Percentiles rank a stretch among this genome's conserved stretches.
Evolutionary conservation across 2,329 filamentous ascomycete genomes (phyloP).

Genomic region (Penicillium sp.): DNA sequence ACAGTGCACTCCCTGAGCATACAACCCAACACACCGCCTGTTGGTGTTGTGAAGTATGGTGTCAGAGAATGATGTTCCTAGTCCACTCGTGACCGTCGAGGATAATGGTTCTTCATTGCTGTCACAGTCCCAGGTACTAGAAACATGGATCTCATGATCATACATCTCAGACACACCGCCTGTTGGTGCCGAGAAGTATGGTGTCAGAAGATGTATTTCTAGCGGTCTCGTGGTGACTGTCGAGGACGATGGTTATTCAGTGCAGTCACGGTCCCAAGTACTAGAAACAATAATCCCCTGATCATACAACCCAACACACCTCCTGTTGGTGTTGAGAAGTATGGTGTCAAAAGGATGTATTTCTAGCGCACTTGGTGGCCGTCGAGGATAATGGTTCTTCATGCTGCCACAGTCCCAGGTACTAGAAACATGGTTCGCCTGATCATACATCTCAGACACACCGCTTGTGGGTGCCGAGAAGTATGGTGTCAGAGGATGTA

Average conservation of each 20-base stretch:
- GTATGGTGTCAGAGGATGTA: not conserved
- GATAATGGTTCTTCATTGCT: not conserved
- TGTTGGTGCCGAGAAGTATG: not conserved
- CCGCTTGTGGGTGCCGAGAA: not conserved
- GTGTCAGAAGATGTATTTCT: not conserved
- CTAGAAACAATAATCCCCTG: not conserved
- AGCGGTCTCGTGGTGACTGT: not conserved
- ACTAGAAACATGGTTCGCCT: not conserved
- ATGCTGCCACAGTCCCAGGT: not conserved
- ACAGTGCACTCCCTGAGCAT: not conserved
- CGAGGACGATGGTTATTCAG: not conserved
- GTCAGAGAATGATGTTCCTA: not conserved
- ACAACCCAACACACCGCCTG: not conserved
- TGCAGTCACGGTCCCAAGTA: not conserved
- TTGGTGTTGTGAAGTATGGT: not conserved
- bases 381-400: not conserved
- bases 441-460: not conserved
- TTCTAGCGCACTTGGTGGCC: not conserved
- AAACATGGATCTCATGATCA: not conserved
- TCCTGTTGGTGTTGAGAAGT: not conserved
- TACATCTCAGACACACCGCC: not conserved
- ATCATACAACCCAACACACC: not conserved
- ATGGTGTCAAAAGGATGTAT: not conserved
- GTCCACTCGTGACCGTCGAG: not conserved
- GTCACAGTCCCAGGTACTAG: not conserved